Base-by-base conservation (phyloP, 2,329 filamentous ascomycete genomes). In the Neocucurbitaria cava region DNA sequence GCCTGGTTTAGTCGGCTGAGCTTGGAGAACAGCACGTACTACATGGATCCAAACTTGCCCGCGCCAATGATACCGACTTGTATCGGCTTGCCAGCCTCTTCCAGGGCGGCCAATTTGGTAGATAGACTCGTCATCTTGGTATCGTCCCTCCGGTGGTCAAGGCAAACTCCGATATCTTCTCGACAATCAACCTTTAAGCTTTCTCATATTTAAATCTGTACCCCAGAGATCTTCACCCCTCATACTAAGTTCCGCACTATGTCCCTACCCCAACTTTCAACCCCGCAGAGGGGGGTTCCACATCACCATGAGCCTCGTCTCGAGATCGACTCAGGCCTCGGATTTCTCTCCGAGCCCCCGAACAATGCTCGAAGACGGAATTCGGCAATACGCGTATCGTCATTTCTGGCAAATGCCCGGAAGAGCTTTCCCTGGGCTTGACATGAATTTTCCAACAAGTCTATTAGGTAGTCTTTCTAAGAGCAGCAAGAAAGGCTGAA, bases 41-140 rank as follows among this genome's bases (percentile, higher is more conserved):
- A 80, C 79, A 80, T 80, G 13, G 76, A 79, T 2, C 78, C 78
- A 49, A 80, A 81, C 55, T 80, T 81, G 49, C 78, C 78, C 35
- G 78, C 78, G 3, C 79, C 78, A 47, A 81, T 81, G 52, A 81
- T 72, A 41, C 77, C 79, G 31, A 81, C 75, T 36, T 61, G 59
- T 20, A 64, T 62, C 13, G 52, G 59, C 36, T 47, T 64, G 35
- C 50, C 56, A 36, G 46, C 50, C 40, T 50, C 39, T 35, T 62
- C 59, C 3, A 60, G 43, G 20, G 47, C 56, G 28, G 54, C 56
- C 20, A 62, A 43, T 40, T 64, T 64, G 3, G 56, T 60, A 2
- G 59, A 60, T 18, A 62, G 59, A 33, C 43, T 52, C 18, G 56
- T 58, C 56, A 62, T 64, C 24, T 41, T 59, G 43, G 20, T 2